Base-by-base conservation (phyloP, 1,284 basidiomycete species). In the Inonotus obliquus region DNA sequence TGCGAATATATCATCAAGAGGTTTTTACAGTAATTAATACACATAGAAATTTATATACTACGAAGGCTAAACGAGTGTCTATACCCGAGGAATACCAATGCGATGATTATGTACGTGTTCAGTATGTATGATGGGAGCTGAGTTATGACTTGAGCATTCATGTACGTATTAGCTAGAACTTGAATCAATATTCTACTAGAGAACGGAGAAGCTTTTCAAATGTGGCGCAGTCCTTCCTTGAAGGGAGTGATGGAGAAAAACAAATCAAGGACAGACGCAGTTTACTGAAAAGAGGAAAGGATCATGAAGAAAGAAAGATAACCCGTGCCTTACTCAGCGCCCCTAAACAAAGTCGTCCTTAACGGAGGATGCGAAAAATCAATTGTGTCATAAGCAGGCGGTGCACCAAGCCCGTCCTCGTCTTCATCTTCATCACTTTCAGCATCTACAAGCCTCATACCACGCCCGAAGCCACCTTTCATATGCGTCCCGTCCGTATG, bases 341-440 rank as follows among this genome's bases (percentile, higher is more conserved):
- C 45, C 4, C 44, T 45, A 49, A 57, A 57, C 14, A 19, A 13
- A 21, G 11, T 39, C n/a, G 14, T 44, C 4, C 41, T 47, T 29
- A 61, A 25, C 44, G 54, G 47, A 5, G 60, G 53, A 14, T 54
- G 27, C 52, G 61, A 63, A 32, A 63, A 63, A 54, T 63, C 61
- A 48, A 63, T 63, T 32, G 61, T 59, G 37, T 63, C 61, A 55
- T 63, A 63, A 10, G 55, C 49, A 23, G 61, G 61, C 19, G 61
- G 61, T 4, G 61, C 54, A 25, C 29, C 37, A 37, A 32, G 39
- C n/a, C 17, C 54, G 11, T 39, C 38, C 23, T 5, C 37, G 2
- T 41, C 54, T 27, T 35, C 37, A 23, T 14, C 21, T 4, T 45
- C 35, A 11, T 25, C 54, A 25, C 23, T 37, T 6, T 39, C 54